Evolutionary conservation across 2,329 filamentous ascomycete genomes (phyloP).

Genomic region (Akanthomyces dipterigenus): DNA sequence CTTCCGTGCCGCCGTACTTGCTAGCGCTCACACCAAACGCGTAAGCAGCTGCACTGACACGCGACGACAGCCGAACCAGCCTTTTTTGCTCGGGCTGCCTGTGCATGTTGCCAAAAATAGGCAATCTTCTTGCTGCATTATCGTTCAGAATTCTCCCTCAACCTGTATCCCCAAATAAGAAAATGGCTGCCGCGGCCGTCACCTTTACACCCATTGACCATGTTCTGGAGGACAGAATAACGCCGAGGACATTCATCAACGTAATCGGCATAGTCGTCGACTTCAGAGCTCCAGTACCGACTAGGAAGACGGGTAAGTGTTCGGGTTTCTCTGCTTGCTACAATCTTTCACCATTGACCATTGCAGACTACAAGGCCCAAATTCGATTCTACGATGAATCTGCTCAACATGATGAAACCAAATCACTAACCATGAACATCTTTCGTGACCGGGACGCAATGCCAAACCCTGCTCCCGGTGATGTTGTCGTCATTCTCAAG

Average conservation of each 20-base stretch:
- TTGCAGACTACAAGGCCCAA: constrained; percentile 52
- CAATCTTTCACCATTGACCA: not conserved
- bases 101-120: not conserved
- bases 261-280: constrained; percentile 69
- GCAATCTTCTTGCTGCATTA: not conserved
- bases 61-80: not conserved
- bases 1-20: not conserved
- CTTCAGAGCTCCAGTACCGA: constrained; percentile 44
- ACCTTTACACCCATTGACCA: constrained; percentile 25
- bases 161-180: not conserved
- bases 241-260: constrained; percentile 34
- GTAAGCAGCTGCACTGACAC: not conserved
- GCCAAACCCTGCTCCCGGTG: constrained; percentile 37
- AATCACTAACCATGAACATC: constrained; percentile 45
- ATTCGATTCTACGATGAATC: constrained; percentile 56
- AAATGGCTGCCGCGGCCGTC: constrained; percentile 8
- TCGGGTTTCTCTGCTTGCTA: not conserved
- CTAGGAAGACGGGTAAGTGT: constrained; percentile 43
- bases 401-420: constrained; percentile 34
- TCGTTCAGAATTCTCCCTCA: not conserved
- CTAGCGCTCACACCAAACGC: not conserved
- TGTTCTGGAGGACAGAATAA: constrained; percentile 34
- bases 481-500: constrained; percentile 39
- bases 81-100: not conserved
- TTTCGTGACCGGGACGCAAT: constrained; percentile 49